Evolutionary conservation across 2,329 filamentous ascomycete species (phyloP).

Genomic region (Sordariomycetes sp.): DNA sequence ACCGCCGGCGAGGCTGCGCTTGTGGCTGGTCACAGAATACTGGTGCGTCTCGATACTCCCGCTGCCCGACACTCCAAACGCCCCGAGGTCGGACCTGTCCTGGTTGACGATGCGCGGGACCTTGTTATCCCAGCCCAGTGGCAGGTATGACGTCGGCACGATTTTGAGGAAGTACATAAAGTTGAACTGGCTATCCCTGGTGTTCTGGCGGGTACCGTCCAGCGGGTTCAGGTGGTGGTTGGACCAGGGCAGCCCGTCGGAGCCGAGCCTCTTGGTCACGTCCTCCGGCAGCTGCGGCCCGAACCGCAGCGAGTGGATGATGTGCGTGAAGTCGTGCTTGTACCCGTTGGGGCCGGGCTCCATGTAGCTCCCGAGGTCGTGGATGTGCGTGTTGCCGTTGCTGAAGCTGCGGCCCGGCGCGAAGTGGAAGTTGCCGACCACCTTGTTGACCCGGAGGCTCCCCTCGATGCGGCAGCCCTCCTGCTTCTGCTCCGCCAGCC

Average conservation of each 20-base stretch:
- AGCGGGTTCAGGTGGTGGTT: constrained; percentile 89
- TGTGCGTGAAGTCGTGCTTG: constrained; percentile 79
- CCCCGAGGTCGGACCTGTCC: constrained; percentile 46
- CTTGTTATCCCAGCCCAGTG: constrained; percentile 72
- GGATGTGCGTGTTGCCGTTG: constrained; percentile 92
- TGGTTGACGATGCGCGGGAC: constrained; percentile 25
- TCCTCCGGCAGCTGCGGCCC: constrained; percentile 78
- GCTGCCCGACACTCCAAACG: constrained; percentile 49
- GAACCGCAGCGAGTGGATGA: constrained; percentile 80
- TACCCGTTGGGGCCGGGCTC: constrained; percentile 39
- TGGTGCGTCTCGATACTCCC: constrained; percentile 95
- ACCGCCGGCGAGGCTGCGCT: constrained; percentile 73
- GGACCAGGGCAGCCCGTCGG: constrained; percentile 50
- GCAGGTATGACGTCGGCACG: constrained; percentile 87
- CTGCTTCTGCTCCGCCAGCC: constrained; percentile 71
- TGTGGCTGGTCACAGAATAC: constrained; percentile 95
- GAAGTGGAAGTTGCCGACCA: constrained; percentile 96
- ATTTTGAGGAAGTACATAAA: constrained; percentile 99
- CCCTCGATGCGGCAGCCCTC: constrained; percentile 95
- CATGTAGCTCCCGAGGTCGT: constrained; percentile 94
- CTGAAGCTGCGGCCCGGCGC: constrained; percentile 93
- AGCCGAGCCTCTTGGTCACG: constrained; percentile 45
- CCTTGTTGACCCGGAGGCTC: constrained; percentile 89
- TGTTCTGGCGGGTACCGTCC: constrained; percentile 65
- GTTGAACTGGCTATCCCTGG: constrained; percentile 75